Evolutionary conservation across 805 yeast genomes (phyloP).

Genomic region (Wickerhamiella cacticola): DNA sequence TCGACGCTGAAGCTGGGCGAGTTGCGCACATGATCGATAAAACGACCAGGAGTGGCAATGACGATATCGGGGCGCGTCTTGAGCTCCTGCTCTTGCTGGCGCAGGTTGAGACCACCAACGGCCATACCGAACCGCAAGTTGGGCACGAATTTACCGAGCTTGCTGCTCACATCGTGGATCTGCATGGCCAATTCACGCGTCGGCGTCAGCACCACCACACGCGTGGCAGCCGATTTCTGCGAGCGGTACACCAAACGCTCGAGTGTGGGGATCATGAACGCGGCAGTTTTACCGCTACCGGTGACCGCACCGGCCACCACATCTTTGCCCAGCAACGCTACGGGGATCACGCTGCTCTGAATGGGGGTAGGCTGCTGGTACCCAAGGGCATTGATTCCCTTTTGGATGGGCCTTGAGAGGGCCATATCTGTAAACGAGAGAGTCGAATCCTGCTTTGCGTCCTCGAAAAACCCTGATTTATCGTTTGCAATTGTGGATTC

Average conservation of each 20-base stretch:
- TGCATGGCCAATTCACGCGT: conserved; percentile 98
- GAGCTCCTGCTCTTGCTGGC: conserved; percentile 91
- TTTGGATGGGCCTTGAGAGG: conserved; percentile 79
- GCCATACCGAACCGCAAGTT: conserved; percentile 85
- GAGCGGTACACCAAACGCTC: conserved; percentile 89
- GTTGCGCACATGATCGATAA: conserved; percentile 91
- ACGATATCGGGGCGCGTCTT: conserved; percentile 90
- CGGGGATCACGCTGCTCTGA: conserved; percentile 87
- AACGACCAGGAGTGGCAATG: conserved; percentile 97
- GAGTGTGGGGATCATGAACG: conserved; percentile 89
- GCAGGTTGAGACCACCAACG: conserved; percentile 91
- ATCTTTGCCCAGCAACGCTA: conserved; percentile 87
- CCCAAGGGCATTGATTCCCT: conserved; percentile 69
- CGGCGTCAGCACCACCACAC: conserved; percentile 86
- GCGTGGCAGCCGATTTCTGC: conserved; percentile 68
- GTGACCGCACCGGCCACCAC: conserved; percentile 98
- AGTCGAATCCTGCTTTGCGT: conserved; percentile 32
- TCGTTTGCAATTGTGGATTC: conserved; percentile 27
- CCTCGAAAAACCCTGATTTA: conserved; percentile 29
- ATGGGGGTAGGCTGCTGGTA: conserved; percentile 87
- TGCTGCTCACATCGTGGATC: conserved; percentile 85
- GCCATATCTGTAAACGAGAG: conserved; percentile 62
- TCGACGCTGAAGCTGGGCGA: conserved; percentile 89
- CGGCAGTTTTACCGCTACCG: conserved; percentile 99
- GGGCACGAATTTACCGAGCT: conserved; percentile 62